These are phyloP conservation scores for Cinnamomum chago DNA, from an alignment of 164 flowering plant species.

Conservation along the genomic window DNA sequence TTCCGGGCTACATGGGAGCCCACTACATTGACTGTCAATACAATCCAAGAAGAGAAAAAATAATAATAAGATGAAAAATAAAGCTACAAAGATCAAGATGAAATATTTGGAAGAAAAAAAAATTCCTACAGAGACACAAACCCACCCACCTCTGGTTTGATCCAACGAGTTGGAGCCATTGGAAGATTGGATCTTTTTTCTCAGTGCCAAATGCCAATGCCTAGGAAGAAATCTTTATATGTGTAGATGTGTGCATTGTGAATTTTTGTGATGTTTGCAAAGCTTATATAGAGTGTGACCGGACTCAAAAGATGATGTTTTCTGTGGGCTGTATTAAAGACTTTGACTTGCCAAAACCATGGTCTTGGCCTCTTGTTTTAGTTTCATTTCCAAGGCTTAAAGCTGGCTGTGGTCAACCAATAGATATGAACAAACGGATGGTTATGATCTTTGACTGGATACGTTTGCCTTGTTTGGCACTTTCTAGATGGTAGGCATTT, in stretches of 20 bases:
- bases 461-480: neutral
- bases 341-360: conserved; percentile 2
- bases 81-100: neutral
- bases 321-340: conserved; percentile 11
- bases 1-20: neutral
- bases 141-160: conserved; percentile 52
- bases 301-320: neutral
- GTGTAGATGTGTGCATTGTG: neutral
- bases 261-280: neutral
- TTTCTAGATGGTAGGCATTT: neutral
- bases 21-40: neutral
- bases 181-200: neutral
- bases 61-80: neutral
- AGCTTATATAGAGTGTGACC: neutral
- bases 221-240: neutral
- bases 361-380: neutral
- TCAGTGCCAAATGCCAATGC: neutral
- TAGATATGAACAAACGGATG: neutral
- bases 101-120: neutral
- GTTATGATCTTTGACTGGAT: neutral
- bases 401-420: neutral
- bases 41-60: neutral
- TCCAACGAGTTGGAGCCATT: conserved; percentile 42
- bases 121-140: neutral
- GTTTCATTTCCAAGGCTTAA: neutral